Conservation (phyloP, 192 early-diverging fungal genomes). For the Lobulomyces angularis region DNA sequence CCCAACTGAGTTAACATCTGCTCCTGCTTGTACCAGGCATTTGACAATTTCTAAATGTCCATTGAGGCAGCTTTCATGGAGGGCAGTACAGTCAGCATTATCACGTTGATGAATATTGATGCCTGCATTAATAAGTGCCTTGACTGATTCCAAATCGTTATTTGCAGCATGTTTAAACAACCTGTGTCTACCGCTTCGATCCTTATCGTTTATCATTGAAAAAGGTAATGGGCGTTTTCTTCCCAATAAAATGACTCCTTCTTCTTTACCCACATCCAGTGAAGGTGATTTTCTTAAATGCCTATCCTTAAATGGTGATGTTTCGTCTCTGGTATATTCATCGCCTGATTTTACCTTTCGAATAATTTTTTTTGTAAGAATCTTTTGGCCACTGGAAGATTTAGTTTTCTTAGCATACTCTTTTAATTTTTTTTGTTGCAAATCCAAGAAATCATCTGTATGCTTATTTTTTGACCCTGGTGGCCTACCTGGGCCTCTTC, state of each 20-base stretch:
- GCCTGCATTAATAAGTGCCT: conserved; percentile 26
- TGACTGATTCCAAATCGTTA: conserved; percentile 25
- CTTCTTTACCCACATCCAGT: too few relatives aligned
- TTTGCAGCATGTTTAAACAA: conserved; percentile 25
- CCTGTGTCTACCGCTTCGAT: conserved; percentile 30
- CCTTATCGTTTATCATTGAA: conserved; percentile 20
- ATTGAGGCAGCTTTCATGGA: conserved; percentile 40
- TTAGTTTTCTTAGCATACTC: too few relatives aligned
- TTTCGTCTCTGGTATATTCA: too few relatives aligned
- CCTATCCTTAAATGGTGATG: too few relatives aligned
- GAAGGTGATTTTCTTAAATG: too few relatives aligned
- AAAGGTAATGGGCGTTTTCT: conserved; percentile 7
- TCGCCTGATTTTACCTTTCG: too few relatives aligned
- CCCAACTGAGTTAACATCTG: conserved; percentile 35
- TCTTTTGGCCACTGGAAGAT: too few relatives aligned
- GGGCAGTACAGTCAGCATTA: conserved; percentile 43
- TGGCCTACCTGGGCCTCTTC: too few relatives aligned
- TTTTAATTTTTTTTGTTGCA: too few relatives aligned
- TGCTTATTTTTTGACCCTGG: too few relatives aligned
- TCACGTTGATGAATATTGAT: conserved; percentile 36
- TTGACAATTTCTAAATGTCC: conserved; percentile 24
- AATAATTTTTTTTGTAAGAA: too few relatives aligned
- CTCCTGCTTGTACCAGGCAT: conserved; percentile 32
- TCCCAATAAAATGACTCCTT: conserved; percentile 7
- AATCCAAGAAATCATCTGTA: too few relatives aligned